Conservation (phyloP, 345 rosid genomes). For the Kernera saxatilis region DNA sequence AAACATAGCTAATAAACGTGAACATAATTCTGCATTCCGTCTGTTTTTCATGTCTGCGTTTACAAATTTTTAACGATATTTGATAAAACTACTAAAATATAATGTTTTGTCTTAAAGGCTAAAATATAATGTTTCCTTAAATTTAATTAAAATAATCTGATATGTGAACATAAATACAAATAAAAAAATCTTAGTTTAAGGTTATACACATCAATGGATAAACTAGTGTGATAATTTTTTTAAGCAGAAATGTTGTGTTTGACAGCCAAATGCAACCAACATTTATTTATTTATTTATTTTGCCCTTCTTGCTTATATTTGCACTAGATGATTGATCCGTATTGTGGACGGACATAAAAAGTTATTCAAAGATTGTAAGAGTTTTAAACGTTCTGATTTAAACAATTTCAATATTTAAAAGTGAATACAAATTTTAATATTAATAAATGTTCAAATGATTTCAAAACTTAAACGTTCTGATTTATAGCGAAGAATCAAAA, state of each 20-base stretch:
- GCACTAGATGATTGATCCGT: not conserved
- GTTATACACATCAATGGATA: no score
- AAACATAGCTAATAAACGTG: not conserved
- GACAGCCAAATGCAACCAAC: not conserved
- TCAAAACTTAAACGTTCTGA: not conserved
- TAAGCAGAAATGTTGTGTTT: not conserved
- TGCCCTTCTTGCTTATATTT: not conserved
- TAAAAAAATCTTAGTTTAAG: no score
- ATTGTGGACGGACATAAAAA: not conserved
- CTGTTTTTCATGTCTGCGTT: not conserved
- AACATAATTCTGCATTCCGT: not conserved
- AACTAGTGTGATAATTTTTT: not conserved
- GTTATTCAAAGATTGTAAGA: not conserved
- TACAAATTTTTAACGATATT: not conserved
- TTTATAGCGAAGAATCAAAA: not conserved
- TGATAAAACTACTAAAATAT: no score
- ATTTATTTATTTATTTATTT: not conserved
- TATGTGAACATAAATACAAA: not conserved
- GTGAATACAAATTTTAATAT: not conserved
- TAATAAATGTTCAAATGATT: not conserved
- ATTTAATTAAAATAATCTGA: not conserved
- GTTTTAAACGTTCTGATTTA: not conserved
- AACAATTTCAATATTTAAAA: no score
- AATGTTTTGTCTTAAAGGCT: no score
- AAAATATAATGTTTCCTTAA: no score